These are phyloP conservation scores for Pleurostoma richardsiae DNA, from an alignment of 2,329 filamentous ascomycete species.

Conservation along the genomic window DNA sequence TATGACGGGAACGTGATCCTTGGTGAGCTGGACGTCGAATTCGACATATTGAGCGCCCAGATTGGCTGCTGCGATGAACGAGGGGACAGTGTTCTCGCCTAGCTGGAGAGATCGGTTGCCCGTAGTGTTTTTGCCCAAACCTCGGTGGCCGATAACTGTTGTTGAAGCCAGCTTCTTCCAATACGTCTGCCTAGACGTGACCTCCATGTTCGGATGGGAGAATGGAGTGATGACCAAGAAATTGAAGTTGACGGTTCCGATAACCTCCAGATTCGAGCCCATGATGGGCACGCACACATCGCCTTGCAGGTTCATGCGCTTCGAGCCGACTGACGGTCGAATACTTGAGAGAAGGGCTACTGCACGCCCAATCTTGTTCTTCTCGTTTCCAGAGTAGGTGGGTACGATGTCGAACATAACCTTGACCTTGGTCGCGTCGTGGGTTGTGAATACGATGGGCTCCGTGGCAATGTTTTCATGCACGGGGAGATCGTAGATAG, in stretches of 20 bases:
- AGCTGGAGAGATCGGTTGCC: conserved; percentile 84
- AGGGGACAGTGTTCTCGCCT: conserved; percentile 92
- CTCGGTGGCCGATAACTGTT: conserved; percentile 70
- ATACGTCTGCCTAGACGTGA: conserved; percentile 87
- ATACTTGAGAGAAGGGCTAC: conserved; percentile 85
- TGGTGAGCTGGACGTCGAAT: conserved; percentile 94
- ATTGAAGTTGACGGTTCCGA: conserved; percentile 94
- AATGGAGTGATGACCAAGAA: conserved; percentile 95
- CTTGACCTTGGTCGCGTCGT: conserved; percentile 75
- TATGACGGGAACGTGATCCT: conserved; percentile 95
- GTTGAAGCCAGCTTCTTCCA: conserved; percentile 91
- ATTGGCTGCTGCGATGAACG: conserved; percentile 94
- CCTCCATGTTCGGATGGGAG: conserved; percentile 85
- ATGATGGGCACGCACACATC: conserved; percentile 91
- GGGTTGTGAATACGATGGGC: conserved; percentile 82
- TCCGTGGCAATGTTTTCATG: conserved; percentile 93
- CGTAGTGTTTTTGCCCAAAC: conserved; percentile 84
- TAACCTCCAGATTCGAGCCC: conserved; percentile 78
- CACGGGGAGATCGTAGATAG: conserved; percentile 85
- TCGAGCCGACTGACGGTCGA: conserved; percentile 74
- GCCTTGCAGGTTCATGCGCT: conserved; percentile 87
- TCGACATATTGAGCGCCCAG: conserved; percentile 74
- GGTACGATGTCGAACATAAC: conserved; percentile 92
- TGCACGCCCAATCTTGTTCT: conserved; percentile 82
- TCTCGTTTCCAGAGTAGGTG: conserved; percentile 86